These are phyloP conservation scores for Sphagnurus paluster DNA, from an alignment of 1,284 basidiomycete genomes.

Conservation along the genomic window DNA sequence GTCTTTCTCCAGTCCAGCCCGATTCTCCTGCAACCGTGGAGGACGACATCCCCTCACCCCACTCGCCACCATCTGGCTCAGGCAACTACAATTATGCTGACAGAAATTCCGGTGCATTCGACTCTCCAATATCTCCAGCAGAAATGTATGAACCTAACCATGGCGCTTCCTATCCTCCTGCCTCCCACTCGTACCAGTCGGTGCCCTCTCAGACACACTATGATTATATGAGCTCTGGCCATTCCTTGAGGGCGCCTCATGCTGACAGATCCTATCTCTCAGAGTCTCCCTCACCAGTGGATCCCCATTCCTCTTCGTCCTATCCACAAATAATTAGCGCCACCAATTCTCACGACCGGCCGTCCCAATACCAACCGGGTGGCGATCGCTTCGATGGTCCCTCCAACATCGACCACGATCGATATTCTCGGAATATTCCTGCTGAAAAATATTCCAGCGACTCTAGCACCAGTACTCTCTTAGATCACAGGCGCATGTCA, in stretches of 20 bases:
- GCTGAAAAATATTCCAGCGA: constrained; percentile 39
- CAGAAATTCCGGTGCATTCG: constrained; percentile 27
- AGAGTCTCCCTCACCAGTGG: constrained; percentile 44
- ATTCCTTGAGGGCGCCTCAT: constrained; percentile 28
- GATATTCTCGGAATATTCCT: constrained; percentile 32
- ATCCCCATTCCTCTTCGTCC: constrained; percentile 33
- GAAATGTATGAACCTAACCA: constrained; percentile 28
- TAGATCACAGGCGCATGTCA: constrained; percentile 64
- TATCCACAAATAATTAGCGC: constrained; percentile 44
- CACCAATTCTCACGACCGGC: constrained; percentile 41
- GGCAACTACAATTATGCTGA: constrained; percentile 33
- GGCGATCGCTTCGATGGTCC: constrained; percentile 36
- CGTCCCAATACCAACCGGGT: constrained; percentile 29
- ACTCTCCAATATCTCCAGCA: constrained; percentile 28
- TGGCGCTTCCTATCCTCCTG: constrained; percentile 20
- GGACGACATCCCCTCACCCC: constrained; percentile 32
- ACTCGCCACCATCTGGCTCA: constrained; percentile 26
- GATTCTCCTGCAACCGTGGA: constrained; percentile 33
- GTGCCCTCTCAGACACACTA: constrained; percentile 25
- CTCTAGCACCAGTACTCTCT: constrained; percentile 28
- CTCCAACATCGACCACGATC: constrained; percentile 29
- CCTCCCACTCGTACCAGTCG: constrained; percentile 26
- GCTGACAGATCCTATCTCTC: constrained; percentile 32
- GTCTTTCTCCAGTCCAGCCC: constrained; percentile 28
- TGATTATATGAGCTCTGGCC: constrained; percentile 28